Conservation (phyloP, 257 asterid genomes). For the Cruciata laevipes region DNA sequence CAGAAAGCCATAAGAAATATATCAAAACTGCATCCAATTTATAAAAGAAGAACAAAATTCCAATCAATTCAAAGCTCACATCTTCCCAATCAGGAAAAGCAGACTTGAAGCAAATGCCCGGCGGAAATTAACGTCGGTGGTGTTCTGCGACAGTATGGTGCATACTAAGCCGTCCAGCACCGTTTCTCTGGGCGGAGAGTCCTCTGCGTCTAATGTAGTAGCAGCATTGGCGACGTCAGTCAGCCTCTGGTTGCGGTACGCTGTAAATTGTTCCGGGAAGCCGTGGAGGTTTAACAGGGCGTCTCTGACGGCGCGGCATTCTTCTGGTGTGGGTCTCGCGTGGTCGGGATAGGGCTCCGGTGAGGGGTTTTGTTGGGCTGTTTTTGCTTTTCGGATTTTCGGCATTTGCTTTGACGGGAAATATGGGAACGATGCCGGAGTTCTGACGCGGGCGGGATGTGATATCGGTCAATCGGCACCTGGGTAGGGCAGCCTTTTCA, state of each 20-base stretch:
- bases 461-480: background rate
- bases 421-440: background rate
- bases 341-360: conserved; percentile 31
- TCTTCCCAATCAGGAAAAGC: conserved; percentile 74
- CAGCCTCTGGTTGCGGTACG: conserved; percentile 56
- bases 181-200: conserved; percentile 28
- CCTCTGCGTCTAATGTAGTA: background rate
- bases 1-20: background rate
- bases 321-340: conserved; percentile 55
- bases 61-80: conserved; percentile 22
- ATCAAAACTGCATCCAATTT: background rate
- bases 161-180: conserved; percentile 73
- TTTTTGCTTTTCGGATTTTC: conserved; percentile 22
- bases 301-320: conserved; percentile 64
- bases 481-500: too few relatives aligned
- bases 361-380: background rate
- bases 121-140: conserved; percentile 69
- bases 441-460: background rate
- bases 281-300: conserved; percentile 69
- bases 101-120: conserved; percentile 63
- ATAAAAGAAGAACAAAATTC: too few relatives aligned
- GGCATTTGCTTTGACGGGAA: conserved; percentile 11
- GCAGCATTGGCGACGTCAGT: conserved; percentile 13
- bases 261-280: conserved; percentile 65
- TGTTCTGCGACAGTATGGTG: conserved; percentile 75